These are phyloP conservation scores for Pistacia vera DNA, from an alignment of 345 rosid species.

Conservation along the genomic window DNA sequence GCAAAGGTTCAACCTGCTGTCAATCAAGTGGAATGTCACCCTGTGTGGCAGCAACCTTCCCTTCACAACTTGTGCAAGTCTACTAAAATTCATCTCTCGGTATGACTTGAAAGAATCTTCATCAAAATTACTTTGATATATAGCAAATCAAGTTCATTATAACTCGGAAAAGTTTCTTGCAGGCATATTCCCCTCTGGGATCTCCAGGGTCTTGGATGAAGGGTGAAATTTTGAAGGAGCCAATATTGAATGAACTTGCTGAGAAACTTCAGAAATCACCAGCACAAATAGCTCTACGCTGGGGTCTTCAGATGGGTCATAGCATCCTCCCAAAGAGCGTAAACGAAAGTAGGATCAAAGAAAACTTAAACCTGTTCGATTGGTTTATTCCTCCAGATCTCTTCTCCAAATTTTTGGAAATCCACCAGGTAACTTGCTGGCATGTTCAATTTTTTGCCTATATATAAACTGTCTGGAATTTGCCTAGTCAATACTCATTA, in stretches of 20 bases:
- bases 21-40: constrained; percentile 66
- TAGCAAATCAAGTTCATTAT: not conserved
- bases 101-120: not conserved
- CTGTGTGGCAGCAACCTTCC: constrained; percentile 63
- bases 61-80: constrained; percentile 60
- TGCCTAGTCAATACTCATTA: not conserved
- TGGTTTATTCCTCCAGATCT: constrained; percentile 57
- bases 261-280: constrained; percentile 51
- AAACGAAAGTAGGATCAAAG: constrained; percentile 45
- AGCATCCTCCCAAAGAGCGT: constrained; percentile 65
- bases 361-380: constrained; percentile 48
- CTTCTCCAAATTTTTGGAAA: constrained; percentile 38
- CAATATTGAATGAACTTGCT: constrained; percentile 42
- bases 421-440: constrained; percentile 44
- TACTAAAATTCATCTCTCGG: constrained; percentile 54
- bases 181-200: constrained; percentile 63
- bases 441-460: not conserved
- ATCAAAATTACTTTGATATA: not conserved
- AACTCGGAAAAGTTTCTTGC: constrained; percentile 1
- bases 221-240: constrained; percentile 55
- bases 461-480: not conserved
- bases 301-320: constrained; percentile 67
- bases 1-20: constrained; percentile 60
- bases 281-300: constrained; percentile 57
- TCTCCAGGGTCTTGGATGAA: constrained; percentile 65